phyloP scores from a whole-genome alignment of 495 filamentous ascomycete species.

The Xanthoparmelia taractica region DNA sequence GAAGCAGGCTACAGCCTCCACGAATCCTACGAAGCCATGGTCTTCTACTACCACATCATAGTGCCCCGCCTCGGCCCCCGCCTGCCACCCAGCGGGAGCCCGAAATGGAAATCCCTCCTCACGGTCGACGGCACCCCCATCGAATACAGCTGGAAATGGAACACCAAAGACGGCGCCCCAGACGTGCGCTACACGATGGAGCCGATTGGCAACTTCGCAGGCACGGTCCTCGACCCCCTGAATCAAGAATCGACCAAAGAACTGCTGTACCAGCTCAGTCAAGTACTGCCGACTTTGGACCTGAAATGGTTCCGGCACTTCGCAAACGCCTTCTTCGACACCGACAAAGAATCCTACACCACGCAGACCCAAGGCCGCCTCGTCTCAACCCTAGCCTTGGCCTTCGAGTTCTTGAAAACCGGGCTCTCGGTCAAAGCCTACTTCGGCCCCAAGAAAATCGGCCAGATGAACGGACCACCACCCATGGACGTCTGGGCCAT shows the following conservation, averaged over 20 bases:
- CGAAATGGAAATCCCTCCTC: conserved; percentile 23
- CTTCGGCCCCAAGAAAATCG: conserved; percentile 11
- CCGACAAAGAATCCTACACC: not conserved
- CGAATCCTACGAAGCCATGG: not conserved
- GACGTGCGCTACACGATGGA: conserved; percentile 26
- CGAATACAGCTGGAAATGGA: conserved; percentile 32
- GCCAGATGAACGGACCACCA: conserved; percentile 10
- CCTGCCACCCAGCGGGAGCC: conserved; percentile 11
- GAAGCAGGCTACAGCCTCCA: not conserved
- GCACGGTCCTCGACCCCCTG: conserved; percentile 26
- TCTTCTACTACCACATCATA: conserved; percentile 3
- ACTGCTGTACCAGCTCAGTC: conserved; percentile 15
- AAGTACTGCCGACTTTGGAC: conserved; percentile 13
- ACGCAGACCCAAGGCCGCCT: conserved; percentile 12
- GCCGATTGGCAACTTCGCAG: conserved; percentile 21
- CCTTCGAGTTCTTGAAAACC: conserved; percentile 10
- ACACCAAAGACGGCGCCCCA: conserved; percentile 17
- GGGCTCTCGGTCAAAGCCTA: conserved; percentile 16
- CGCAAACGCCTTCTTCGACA: conserved; percentile 10
- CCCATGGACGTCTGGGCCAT: conserved; percentile 1
- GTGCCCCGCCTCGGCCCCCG: not conserved
- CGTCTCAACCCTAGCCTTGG: conserved; percentile 8
- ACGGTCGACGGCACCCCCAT: conserved; percentile 22
- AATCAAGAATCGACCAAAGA: conserved; percentile 24
- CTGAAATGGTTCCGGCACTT: conserved; percentile 27